Conservation (phyloP, 257 asterid species). For the Nicotiana tomentosiformis region DNA sequence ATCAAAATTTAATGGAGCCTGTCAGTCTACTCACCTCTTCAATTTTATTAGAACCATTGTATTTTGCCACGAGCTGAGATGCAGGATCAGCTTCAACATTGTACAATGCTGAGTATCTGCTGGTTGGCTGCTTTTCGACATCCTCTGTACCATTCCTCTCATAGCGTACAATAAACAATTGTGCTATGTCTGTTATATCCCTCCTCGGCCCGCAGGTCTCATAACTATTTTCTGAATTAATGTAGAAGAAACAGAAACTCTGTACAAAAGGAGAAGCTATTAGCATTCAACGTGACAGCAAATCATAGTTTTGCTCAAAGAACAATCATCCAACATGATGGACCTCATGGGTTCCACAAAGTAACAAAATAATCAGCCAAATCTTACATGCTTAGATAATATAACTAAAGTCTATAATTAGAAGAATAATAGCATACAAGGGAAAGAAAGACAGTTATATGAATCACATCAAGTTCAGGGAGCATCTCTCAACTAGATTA, state of each 20-base stretch:
- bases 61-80: conserved; percentile 84
- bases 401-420: not conserved
- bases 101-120: conserved; percentile 46
- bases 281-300: conserved; percentile 15
- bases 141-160: conserved; percentile 54
- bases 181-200: conserved; percentile 54
- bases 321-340: not conserved
- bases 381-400: not conserved
- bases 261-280: conserved; percentile 31
- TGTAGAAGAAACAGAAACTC: conserved; percentile 86
- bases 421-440: not conserved
- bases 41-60: conserved; percentile 70
- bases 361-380: not conserved
- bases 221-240: conserved; percentile 79
- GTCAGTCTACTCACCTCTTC: conserved; percentile 49
- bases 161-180: conserved; percentile 71
- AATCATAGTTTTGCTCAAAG: not conserved
- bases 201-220: conserved; percentile 92
- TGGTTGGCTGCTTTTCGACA: conserved; percentile 41
- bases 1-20: not conserved
- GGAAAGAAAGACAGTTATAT: not conserved
- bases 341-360: not conserved
- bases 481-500: not conserved
- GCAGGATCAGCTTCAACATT: conserved; percentile 74
- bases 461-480: conserved; percentile 1